Base-by-base conservation (phyloP, 163 green algal species). In the Chloromonas sp. region DNA sequence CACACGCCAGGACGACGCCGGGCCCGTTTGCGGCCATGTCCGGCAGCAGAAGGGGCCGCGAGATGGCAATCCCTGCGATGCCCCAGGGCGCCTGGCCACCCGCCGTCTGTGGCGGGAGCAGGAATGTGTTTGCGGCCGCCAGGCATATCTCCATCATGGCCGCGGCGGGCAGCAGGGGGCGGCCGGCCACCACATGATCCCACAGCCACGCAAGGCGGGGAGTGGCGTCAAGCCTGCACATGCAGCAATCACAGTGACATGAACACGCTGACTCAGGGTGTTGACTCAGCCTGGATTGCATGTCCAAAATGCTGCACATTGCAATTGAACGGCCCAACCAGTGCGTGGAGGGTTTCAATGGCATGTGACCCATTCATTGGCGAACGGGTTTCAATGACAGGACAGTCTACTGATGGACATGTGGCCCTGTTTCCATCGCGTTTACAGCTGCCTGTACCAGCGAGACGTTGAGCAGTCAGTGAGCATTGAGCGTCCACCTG, bases 91-190 rank as follows among this genome's bases (percentile, higher is more conserved):
- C 66, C 66, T 5, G 5, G 5, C 5, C 66, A 5, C 11, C 66
- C 66, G 66, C 66, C 66, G 66, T 11, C 66, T 5, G 5, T 74
- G 66, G 5, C 11, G 66, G 11, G 5, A 11, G 66, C 66, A 5
- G 66, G 11, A 5, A 15, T 74, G 66, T 74, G 5, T 5, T 74
- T 11, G 66, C 61, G 57, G 83, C 60, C 36, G 89, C 89, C 5
- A 85, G 60, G 14, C 89, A 90, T 14, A 94, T 71, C 85, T 97
- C 94, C 61, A 96, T 85, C 11, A 92, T 90, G n/a, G 82, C 94
- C 14, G 94, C 91, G 2, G 87, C 93, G 58, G 94, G 94, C 62
- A 96, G 91, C 2, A 96, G 81, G 0, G 82, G 14, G n/a, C 82
- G 58, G 59, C 86, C 81, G 57, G 88, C 83, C 5, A 97, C 90